Evolutionary conservation across 2,329 filamentous ascomycete species (phyloP).

Genomic region (Aspergillus sp.): DNA sequence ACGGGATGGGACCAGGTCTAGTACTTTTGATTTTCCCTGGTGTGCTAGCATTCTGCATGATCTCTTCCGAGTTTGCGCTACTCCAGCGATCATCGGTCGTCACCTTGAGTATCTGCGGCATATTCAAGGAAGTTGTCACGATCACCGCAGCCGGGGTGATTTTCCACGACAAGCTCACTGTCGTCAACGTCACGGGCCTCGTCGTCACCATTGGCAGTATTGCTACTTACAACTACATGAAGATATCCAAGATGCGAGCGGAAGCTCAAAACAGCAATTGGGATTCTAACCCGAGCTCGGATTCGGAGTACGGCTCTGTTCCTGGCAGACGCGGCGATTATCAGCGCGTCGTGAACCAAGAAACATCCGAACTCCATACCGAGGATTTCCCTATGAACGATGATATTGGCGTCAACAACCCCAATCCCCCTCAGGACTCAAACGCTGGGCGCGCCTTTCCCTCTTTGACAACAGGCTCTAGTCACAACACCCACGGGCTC

Average conservation of each 20-base stretch:
- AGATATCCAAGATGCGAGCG: slow-evolving; percentile 82
- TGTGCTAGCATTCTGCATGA: slow-evolving; percentile 92
- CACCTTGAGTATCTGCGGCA: slow-evolving; percentile 92
- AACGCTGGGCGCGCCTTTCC: slow-evolving; percentile 29
- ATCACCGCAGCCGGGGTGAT: slow-evolving; percentile 84
- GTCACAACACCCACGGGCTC: slow-evolving; percentile 25
- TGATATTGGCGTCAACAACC: slow-evolving; percentile 21
- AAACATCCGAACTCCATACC: slow-evolving; percentile 22
- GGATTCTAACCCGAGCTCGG: slow-evolving; percentile 15
- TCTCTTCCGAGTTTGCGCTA: slow-evolving; percentile 90
- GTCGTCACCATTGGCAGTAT: slow-evolving; percentile 88
- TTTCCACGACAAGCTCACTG: slow-evolving; percentile 83
- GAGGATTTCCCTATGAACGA: slow-evolving; percentile 20
- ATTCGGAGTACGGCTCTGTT: slow-evolving; percentile 29
- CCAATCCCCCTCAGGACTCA: slow-evolving; percentile 21
- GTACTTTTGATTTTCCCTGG: slow-evolving; percentile 85
- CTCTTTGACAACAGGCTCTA: slow-evolving; percentile 34
- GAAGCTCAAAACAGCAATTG: slow-evolving; percentile 58
- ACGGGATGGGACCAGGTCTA: slow-evolving; percentile 66
- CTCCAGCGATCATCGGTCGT: slow-evolving; percentile 94
- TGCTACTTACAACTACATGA: slow-evolving; percentile 88
- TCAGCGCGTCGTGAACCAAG: slow-evolving; percentile 23
- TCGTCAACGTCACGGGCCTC: slow-evolving; percentile 83
- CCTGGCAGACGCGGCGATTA: slow-evolving; percentile 26
- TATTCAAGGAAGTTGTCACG: slow-evolving; percentile 98